Percentiles rank a stretch among this genome's conserved stretches.
phyloP scores from a whole-genome alignment of 164 flowering plant genomes.

The Platanus orientalis region DNA sequence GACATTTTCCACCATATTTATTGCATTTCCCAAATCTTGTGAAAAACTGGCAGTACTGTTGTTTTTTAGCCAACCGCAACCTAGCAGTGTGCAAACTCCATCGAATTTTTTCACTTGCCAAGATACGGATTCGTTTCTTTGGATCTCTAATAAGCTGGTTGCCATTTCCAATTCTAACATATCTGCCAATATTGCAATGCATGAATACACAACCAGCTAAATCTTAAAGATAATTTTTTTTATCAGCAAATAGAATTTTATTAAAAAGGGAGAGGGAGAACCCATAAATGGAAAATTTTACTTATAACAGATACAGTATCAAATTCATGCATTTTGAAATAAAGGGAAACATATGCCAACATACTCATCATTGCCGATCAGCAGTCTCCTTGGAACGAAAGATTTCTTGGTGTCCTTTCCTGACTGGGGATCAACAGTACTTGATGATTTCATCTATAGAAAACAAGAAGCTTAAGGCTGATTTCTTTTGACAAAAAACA shows the following conservation, averaged over 20 bases:
- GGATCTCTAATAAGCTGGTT: slow-evolving; percentile 92
- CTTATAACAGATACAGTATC: background rate
- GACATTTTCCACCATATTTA: slow-evolving; percentile 82
- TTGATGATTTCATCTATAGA: slow-evolving; percentile 47
- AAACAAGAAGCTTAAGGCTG: slow-evolving; percentile 6
- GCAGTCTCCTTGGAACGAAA: slow-evolving; percentile 70
- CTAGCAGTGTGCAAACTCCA: slow-evolving; percentile 98
- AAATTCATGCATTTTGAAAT: background rate
- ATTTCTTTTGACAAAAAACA: background rate
- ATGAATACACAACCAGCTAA: background rate
- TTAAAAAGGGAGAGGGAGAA: no score
- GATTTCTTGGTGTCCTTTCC: slow-evolving; percentile 36
- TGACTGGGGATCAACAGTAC: slow-evolving; percentile 23
- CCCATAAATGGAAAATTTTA: no score
- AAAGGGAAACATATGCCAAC: slow-evolving; percentile 22
- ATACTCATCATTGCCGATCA: slow-evolving; percentile 90
- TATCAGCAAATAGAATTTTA: no score
- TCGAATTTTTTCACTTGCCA: slow-evolving; percentile 91
- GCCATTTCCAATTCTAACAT: slow-evolving; percentile 90
- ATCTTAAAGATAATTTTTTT: background rate
- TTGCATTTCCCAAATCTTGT: slow-evolving; percentile 96
- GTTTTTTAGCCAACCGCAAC: slow-evolving; percentile 63
- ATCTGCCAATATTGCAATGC: slow-evolving; percentile 42
- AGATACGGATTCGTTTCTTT: slow-evolving; percentile 69
- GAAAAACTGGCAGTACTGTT: slow-evolving; percentile 86